Evolutionary conservation across 2,329 filamentous ascomycete genomes (phyloP).

Genomic region (Verruconis gallopava): DNA sequence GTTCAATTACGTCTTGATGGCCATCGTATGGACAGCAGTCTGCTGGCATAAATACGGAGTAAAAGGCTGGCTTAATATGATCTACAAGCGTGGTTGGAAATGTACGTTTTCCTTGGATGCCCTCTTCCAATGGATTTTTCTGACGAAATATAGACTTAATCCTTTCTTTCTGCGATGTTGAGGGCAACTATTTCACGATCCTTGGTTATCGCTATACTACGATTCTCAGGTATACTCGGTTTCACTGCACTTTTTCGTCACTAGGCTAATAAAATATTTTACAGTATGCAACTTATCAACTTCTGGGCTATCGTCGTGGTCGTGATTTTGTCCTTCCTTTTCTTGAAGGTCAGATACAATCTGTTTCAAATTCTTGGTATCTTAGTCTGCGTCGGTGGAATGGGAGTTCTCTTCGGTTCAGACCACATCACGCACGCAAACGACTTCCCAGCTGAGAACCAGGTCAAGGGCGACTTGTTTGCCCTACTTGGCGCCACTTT

Average conservation of each 20-base stretch:
- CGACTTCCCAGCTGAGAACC: conserved; percentile 52
- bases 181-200: conserved; percentile 97
- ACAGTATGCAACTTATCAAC: conserved; percentile 90
- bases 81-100: conserved; percentile 71
- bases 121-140: neutral
- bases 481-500: conserved; percentile 77
- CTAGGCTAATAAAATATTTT: conserved; percentile 68
- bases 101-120: no score
- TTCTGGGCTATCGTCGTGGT: conserved; percentile 98
- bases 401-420: conserved; percentile 72
- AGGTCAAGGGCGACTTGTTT: conserved; percentile 86
- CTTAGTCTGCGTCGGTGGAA: conserved; percentile 78
- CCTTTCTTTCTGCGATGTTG: conserved; percentile 82
- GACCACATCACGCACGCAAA: conserved; percentile 74
- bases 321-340: conserved; percentile 66
- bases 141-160: conserved; percentile 59
- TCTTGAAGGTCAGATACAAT: conserved; percentile 84
- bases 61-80: conserved; percentile 51
- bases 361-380: conserved; percentile 76
- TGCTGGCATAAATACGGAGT: conserved; percentile 70
- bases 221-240: neutral
- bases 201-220: conserved; percentile 61
- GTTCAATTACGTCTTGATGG: conserved; percentile 84
- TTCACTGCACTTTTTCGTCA: conserved; percentile 2
- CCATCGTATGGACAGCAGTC: conserved; percentile 65